Evolutionary conservation across 352 stramenopile genomes (phyloP).

Genomic region (Pythium guiyangense): DNA sequence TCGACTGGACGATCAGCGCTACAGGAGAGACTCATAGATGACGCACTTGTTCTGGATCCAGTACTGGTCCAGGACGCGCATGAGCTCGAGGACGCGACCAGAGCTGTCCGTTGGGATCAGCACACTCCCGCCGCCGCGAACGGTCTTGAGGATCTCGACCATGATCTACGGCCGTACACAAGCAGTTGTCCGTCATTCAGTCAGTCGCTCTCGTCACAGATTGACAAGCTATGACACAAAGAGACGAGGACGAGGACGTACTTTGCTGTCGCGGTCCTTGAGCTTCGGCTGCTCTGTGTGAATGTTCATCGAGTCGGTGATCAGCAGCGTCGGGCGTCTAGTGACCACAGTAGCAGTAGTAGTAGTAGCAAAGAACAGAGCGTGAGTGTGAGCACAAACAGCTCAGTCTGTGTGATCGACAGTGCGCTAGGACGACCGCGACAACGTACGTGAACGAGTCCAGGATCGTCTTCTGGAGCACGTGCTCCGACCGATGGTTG

Average conservation of each 20-base stretch:
- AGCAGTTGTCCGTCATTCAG: conserved; percentile 5
- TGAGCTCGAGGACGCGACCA: conserved; percentile 93
- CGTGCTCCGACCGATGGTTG: conserved; percentile 94
- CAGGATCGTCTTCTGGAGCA: conserved; percentile 92
- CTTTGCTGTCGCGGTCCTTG: conserved; percentile 85
- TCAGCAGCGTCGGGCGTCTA: conserved; percentile 80
- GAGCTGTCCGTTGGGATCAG: conserved; percentile 94
- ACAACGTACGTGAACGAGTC: conserved; percentile 85
- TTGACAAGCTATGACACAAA: not conserved
- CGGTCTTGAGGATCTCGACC: conserved; percentile 90
- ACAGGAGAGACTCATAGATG: not conserved
- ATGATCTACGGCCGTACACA: conserved; percentile 71
- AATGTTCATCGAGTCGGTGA: conserved; percentile 88
- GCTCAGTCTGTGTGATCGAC: no score
- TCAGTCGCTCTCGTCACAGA: not conserved
- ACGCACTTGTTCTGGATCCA: conserved; percentile 94
- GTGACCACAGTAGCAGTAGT: not conserved
- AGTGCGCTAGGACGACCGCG: no score
- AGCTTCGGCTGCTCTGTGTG: conserved; percentile 84
- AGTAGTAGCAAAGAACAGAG: not conserved
- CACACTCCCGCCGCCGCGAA: conserved; percentile 92
- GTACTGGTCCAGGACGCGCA: conserved; percentile 93
- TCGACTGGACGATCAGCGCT: conserved; percentile 4
- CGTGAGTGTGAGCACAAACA: not conserved
- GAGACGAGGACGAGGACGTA: conserved; percentile 8